Base-by-base conservation (phyloP, 495 filamentous ascomycete species). In the Chaetomium cochliodes region DNA sequence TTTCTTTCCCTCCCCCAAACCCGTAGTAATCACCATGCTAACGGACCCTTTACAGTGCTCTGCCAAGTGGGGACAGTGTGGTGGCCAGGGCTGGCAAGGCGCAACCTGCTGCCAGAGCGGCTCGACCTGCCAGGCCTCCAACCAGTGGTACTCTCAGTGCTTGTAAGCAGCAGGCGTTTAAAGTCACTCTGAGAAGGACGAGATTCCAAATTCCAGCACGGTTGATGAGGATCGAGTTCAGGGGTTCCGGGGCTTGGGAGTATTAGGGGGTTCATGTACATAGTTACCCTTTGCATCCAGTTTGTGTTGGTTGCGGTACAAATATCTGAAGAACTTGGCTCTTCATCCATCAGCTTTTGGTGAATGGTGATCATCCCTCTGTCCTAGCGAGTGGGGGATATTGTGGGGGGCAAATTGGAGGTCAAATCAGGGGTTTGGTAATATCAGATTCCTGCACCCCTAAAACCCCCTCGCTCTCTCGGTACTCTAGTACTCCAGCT, bases 61-160 rank as follows among this genome's bases (percentile, higher is more conserved):
- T 53, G 67, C 72, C 18, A 70, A 65, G 23, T 80, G 70, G 61
- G 82, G 75, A 1, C 84, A 86, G 58, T 86, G 84, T 50, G 82
- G 83, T 39, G 83, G 83, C 15, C 67, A 39, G 42, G 70, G 73
- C 28, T 85, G 80, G 77, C 70, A 67, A 9, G 83, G 82, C 18
- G 55, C 79, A 2, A 81, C 78, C 1, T 78, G 72, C 37, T 86
- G 83, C 61, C 70, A 65, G 8, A 55, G 76, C 5, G 74, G 77
- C 26, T 76, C 80, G 7, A 73, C 74, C 25, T 86, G 83, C 74
- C 66, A 72, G 63, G 69, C 64, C 22, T 58, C 68, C 41, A 84
- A 83, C 66, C 70, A 77, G 5, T 84, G 73, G 62, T 85, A 85
- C 62, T 82, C 77, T 9, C 82, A 84, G 70, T 79, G 77, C 67